Conservation (phyloP, 75 land plant species). For the Chamaecyparis obtusa region DNA sequence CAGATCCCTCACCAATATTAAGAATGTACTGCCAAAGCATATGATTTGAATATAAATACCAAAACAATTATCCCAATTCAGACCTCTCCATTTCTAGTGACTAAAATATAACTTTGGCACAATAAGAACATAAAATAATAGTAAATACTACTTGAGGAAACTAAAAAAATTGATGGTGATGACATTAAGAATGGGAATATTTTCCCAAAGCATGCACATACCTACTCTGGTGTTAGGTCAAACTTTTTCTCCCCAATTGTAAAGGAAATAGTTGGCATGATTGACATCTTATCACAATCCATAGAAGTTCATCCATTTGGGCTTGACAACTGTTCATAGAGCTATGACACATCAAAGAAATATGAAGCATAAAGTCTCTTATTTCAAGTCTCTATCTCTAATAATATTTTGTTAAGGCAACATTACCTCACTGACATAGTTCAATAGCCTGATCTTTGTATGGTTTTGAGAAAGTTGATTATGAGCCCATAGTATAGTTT, state of each 20-base stretch:
- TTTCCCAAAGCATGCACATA: neutral
- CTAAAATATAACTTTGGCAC: neutral
- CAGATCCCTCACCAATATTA: too few species aligned
- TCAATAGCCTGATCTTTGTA: constrained; percentile 59
- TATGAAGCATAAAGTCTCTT: neutral
- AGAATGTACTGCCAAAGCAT: constrained; percentile 59
- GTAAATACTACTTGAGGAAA: neutral
- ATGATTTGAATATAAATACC: neutral
- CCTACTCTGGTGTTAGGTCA: too few species aligned
- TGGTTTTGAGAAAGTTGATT: constrained; percentile 74
- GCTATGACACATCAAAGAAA: neutral
- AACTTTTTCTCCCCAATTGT: too few species aligned
- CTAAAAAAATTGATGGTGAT: neutral
- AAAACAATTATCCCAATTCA: neutral
- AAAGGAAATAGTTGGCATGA: too few species aligned
- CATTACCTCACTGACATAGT: too few species aligned
- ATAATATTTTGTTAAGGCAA: neutral
- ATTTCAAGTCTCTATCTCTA: neutral
- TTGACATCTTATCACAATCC: too few species aligned
- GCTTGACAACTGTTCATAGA: too few species aligned
- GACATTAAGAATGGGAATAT: neutral
- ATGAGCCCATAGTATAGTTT: constrained; percentile 89
- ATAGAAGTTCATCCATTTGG: too few species aligned
- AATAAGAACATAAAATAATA: neutral
- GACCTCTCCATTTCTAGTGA: neutral